Conservation (phyloP, 306 rosid species). For the Cicer arietinum region DNA sequence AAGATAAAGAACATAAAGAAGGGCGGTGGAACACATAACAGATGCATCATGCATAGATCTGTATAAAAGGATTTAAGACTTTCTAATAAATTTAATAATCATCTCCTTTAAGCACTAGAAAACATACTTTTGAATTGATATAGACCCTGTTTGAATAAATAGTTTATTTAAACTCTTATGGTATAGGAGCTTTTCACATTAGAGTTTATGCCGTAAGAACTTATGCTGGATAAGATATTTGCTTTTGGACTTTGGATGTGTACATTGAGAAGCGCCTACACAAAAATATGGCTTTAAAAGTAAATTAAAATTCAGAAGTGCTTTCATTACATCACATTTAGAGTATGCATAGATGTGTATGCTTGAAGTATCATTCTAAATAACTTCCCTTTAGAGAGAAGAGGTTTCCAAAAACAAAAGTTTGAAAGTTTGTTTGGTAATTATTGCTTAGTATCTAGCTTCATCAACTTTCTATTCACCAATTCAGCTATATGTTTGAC, state of each 20-base stretch:
- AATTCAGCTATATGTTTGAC: slow-evolving; percentile 10
- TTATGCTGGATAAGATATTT: too few relatives aligned
- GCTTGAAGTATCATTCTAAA: too few relatives aligned
- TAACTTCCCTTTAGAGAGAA: background rate
- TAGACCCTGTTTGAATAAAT: background rate
- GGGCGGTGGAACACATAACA: slow-evolving; percentile 18
- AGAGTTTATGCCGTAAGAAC: too few relatives aligned
- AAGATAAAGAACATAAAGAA: background rate
- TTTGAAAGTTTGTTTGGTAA: slow-evolving; percentile 20
- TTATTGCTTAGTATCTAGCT: slow-evolving; percentile 22
- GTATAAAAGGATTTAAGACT: slow-evolving; percentile 20
- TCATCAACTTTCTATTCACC: slow-evolving; percentile 11
- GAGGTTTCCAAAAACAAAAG: background rate
- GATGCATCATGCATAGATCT: background rate
- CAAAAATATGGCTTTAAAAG: too few relatives aligned
- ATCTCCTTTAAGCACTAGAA: background rate
- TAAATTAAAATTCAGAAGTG: too few relatives aligned
- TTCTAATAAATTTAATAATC: background rate
- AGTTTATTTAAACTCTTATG: too few relatives aligned
- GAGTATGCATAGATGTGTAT: too few relatives aligned
- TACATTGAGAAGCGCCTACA: too few relatives aligned
- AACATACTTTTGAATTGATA: background rate
- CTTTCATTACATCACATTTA: too few relatives aligned
- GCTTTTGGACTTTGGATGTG: too few relatives aligned
- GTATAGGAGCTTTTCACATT: too few relatives aligned